Evolutionary conservation across 805 yeast species (phyloP).

Genomic region (Nakazawaea molendinolei): DNA sequence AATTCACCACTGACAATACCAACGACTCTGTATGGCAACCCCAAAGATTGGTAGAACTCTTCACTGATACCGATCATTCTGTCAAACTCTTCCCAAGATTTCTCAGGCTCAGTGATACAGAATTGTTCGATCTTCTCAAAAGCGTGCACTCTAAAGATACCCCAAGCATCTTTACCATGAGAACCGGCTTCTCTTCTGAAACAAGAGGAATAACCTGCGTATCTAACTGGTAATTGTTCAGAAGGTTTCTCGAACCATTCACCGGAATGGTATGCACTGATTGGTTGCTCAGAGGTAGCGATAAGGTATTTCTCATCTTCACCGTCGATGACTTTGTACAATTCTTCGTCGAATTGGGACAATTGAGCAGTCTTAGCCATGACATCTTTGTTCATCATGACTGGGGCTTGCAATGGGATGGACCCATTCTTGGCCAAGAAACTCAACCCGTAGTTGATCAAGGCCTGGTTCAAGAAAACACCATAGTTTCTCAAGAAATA

Average conservation of each 20-base stretch:
- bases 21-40: conserved; percentile 93
- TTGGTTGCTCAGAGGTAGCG: conserved; percentile 99
- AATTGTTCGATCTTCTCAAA: conserved; percentile 98
- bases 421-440: conserved; percentile 77
- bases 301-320: conserved; percentile 95
- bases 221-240: conserved; percentile 93
- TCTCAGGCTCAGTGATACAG: conserved; percentile 92
- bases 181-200: conserved; percentile 99
- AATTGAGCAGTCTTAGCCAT: conserved; percentile 99
- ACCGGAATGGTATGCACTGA: conserved; percentile 92
- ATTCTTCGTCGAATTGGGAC: conserved; percentile 96
- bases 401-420: conserved; percentile 94
- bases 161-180: conserved; percentile 99
- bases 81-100: conserved; percentile 96
- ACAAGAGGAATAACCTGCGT: conserved; percentile 97
- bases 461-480: conserved; percentile 95
- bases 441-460: conserved; percentile 90
- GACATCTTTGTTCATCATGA: conserved; percentile 98
- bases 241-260: conserved; percentile 98
- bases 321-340: conserved; percentile 95
- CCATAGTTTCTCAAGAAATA: conserved; percentile 92
- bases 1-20: conserved; percentile 98
- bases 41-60: conserved; percentile 87
- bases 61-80: conserved; percentile 88
- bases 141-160: conserved; percentile 97